phyloP scores from a whole-genome alignment of 176 grass and related monocot genomes.

The Zea luxurians region DNA sequence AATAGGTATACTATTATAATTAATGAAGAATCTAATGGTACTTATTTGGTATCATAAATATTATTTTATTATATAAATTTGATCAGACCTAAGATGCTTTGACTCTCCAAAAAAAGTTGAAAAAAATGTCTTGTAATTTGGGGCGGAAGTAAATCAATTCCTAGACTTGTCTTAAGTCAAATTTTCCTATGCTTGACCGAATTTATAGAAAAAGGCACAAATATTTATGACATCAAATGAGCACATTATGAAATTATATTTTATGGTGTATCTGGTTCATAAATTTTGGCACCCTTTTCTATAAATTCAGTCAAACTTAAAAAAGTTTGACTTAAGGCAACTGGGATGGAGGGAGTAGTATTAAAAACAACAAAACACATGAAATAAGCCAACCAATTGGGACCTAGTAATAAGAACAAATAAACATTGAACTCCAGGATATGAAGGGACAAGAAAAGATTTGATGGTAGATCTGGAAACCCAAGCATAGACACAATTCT shows the following conservation, averaged over 20 bases:
- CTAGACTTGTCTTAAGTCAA: neutral
- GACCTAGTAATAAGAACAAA: neutral
- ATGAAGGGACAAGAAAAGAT: neutral
- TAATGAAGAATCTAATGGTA: no score
- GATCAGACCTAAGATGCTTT: no score
- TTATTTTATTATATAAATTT: no score
- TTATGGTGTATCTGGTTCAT: neutral
- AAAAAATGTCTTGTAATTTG: no score
- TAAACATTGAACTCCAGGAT: neutral
- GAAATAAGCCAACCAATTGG: conserved; percentile 11
- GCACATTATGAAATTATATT: neutral
- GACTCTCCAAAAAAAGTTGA: no score
- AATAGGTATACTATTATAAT: no score
- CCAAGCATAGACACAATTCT: neutral
- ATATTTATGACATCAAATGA: neutral
- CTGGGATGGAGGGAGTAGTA: neutral
- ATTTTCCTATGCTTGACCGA: neutral
- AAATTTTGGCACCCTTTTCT: neutral
- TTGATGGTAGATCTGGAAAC: neutral
- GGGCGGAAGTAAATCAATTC: neutral
- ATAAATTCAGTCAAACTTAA: neutral
- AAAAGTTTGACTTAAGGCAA: neutral
- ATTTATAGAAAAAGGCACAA: neutral
- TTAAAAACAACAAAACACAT: neutral
- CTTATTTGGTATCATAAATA: no score